Conservation (phyloP, 257 asterid genomes). For the Nicotiana otophora region DNA sequence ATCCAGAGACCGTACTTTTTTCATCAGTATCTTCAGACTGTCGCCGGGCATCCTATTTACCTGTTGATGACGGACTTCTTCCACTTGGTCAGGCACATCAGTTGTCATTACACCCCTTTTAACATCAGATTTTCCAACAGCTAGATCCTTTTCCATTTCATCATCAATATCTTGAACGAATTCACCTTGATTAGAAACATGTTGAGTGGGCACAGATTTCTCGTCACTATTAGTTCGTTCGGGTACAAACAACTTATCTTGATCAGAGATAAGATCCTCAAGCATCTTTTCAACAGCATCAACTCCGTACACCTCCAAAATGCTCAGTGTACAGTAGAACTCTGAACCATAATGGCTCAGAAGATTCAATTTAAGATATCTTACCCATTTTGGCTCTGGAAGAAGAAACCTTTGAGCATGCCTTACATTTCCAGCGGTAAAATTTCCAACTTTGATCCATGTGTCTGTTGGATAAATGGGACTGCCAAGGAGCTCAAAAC, state of each 20-base stretch:
- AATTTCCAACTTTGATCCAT: constrained; percentile 76
- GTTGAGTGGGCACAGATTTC: constrained; percentile 35
- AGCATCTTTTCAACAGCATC: constrained; percentile 99
- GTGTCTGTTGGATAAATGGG: constrained; percentile 84
- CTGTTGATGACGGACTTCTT: constrained; percentile 65
- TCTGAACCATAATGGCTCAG: constrained; percentile 81
- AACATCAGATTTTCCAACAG: constrained; percentile 29
- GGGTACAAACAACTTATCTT: constrained; percentile 44
- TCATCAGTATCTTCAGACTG: constrained; percentile 86
- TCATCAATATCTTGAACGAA: constrained; percentile 33
- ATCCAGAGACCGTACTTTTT: constrained; percentile 82
- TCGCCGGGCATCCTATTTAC: constrained; percentile 95
- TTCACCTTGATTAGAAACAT: constrained; percentile 27
- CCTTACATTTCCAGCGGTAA: constrained; percentile 72
- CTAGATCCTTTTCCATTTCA: constrained; percentile 34
- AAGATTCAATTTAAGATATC: constrained; percentile 69
- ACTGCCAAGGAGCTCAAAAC: constrained; percentile 77
- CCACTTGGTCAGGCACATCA: constrained; percentile 66
- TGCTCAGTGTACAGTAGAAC: constrained; percentile 86
- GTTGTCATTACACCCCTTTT: constrained; percentile 32
- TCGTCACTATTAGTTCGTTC: constrained; percentile 34
- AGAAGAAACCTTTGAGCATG: constrained; percentile 70
- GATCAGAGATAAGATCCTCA: constrained; percentile 68
- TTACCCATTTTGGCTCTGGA: constrained; percentile 87
- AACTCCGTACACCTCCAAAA: constrained; percentile 82